Percentiles rank a stretch among this genome's conserved stretches.
phyloP scores from a whole-genome alignment of 139 green algal genomes.

The Micractinium conductrix region DNA sequence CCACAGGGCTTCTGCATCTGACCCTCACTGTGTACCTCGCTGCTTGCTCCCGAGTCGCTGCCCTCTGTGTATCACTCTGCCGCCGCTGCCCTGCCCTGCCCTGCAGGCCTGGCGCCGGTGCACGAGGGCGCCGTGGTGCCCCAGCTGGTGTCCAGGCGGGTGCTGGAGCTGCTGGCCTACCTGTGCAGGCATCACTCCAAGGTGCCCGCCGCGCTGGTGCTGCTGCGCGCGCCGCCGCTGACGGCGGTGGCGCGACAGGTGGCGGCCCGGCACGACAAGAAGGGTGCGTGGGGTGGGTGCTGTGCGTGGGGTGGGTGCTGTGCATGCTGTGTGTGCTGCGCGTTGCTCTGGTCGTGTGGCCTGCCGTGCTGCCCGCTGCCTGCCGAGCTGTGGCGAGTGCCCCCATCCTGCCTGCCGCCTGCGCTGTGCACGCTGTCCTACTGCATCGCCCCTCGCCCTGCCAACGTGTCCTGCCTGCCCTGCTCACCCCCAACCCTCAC shows the following conservation, averaged over 20 bases:
- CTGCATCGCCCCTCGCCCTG: not conserved
- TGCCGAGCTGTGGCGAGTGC: too few relatives aligned
- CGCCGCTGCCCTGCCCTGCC: too few relatives aligned
- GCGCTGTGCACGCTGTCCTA: not conserved
- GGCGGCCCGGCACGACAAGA: slow-evolving; percentile 18
- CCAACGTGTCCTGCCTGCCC: not conserved
- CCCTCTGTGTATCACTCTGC: too few relatives aligned
- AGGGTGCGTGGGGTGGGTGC: not conserved
- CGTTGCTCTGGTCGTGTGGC: too few relatives aligned
- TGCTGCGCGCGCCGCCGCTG: slow-evolving; percentile 49
- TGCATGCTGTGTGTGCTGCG: not conserved
- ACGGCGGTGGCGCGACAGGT: slow-evolving; percentile 16
- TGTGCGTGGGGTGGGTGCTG: not conserved
- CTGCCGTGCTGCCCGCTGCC: too few relatives aligned
- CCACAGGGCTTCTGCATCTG: too few relatives aligned
- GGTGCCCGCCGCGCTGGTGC: slow-evolving; percentile 65
- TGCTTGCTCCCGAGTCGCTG: too few relatives aligned
- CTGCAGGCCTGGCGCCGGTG: slow-evolving; percentile 30
- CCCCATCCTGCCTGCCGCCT: not conserved
- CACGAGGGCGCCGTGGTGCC: slow-evolving; percentile 37
- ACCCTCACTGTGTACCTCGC: too few relatives aligned
- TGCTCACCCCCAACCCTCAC: not conserved
- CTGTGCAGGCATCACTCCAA: slow-evolving; percentile 59
- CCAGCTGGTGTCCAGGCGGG: slow-evolving; percentile 55
- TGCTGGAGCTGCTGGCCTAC: slow-evolving; percentile 77